Base-by-base conservation (phyloP, 2,329 filamentous ascomycete genomes). In the Zasmidium angulare region DNA sequence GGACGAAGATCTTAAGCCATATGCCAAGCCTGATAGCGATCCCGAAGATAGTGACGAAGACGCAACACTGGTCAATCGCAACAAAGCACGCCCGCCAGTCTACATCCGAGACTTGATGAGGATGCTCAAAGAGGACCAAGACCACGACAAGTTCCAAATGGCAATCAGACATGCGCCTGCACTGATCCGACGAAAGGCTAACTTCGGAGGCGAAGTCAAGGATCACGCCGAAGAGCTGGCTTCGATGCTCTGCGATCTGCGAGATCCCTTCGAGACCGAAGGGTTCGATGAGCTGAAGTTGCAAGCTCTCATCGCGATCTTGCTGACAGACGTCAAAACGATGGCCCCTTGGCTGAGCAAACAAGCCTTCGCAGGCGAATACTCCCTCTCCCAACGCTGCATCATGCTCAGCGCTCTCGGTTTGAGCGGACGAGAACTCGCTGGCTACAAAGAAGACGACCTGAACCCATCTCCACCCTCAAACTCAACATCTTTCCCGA, bases 11-110 rank as follows among this genome's bases (percentile, higher is more conserved):
- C 78, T 98, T 1, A 79, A 86, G 1, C 84, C 90, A 0, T 96
- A 97, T 67, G 84, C 85, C 14, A 97, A 96, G 72, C 91, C 91
- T 0, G 90, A 91, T 69, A 92, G 90, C 1, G 95, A 99, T 66
- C 84, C 86, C 0, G 91, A 96, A 71, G 95, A 99, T 71, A 93
- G 91, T 0, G 92, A 97, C 58, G 93, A 97, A 40, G 96, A 99
- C 68, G 88, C 95, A 3, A 96, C 92, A 0, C 79, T 96, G 19
- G 83, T 98, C 50, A 88, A 89, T 58, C 84, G 93, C 14, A 87
- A 95, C 74, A 97, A 95, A 68, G 85, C 89, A 21, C 89, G 85
- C 59, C 84, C 91, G 0, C 95, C 95, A 1, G 92, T 99, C 70
- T 98, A 98, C 69, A 89, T 97, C 60, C 86, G 92, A 49, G 91